Evolutionary conservation across 139 green algal species (phyloP), one percentile per base, ranked within the genome.

Genomic region (Bryopsis sp.): DNA sequence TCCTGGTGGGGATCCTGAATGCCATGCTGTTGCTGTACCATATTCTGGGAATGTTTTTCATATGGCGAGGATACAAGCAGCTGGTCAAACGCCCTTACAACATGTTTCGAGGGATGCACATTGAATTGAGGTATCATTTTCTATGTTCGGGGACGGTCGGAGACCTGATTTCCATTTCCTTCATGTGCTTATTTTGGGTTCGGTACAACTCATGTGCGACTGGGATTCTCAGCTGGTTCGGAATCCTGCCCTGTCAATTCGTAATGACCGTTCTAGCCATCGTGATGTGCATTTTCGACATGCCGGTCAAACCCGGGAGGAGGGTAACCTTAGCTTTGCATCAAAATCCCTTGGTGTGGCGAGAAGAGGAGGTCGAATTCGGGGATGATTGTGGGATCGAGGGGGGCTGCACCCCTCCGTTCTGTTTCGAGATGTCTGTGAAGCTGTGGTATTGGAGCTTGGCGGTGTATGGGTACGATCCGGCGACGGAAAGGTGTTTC

Each of bases 351-450:
- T 26, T 11, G 43, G 43, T 54, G 43, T 19, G 11, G 43, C 11
- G 15, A 19, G 43, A 19, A 54, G 43, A 54, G 43, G 43, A 11
- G 43, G 15, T 26, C 43, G 11, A 19, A 19, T 54, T 54, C 15
- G 43, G 19, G 43, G 19, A 54, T 11, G 43, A 54, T 19, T 26
- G 43, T 54, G 11, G 43, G 43, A 54, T 54, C 43, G 19, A 54
- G 19, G 11, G 43, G 43, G 43, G 19, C 15, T 34, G 62, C 24
- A 59, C 75, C 57, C 76, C 72, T 35, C 48, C 74, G 67, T 81
- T 79, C 68, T 79, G 72, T 34, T 72, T 81, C 47, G 76, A 81
- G 67, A 79, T 69, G 35, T 70, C 76, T 1, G 48, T 81, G 33
- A 81, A 81, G 58, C n/a, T 34, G 8, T 11, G 72, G 1, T 79